Percentiles rank a stretch among this genome's conserved stretches.
Conservation (phyloP, 345 rosid species). For the Heritiera littoralis region DNA sequence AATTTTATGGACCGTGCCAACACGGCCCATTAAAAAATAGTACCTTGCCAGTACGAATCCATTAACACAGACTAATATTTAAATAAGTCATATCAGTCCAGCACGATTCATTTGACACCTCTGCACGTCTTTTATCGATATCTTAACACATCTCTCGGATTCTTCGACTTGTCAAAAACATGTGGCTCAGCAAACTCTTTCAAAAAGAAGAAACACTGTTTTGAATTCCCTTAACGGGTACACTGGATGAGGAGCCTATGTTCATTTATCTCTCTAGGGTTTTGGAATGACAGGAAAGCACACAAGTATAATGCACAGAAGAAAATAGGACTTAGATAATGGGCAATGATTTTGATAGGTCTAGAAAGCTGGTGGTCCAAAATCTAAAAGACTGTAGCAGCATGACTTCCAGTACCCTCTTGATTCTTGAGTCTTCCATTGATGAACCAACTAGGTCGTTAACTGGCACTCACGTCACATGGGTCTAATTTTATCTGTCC, state of each 20-base stretch:
- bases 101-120: no score
- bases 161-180: constrained; percentile 1
- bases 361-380: not conserved
- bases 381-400: not conserved
- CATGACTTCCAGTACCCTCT: not conserved
- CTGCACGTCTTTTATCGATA: not conserved
- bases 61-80: no score
- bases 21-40: no score
- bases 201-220: not conserved
- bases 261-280: not conserved
- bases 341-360: constrained; percentile 6
- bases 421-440: not conserved
- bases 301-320: not conserved
- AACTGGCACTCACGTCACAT: not conserved
- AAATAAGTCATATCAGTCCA: no score
- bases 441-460: not conserved
- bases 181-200: constrained; percentile 1
- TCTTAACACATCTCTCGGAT: constrained; percentile 7
- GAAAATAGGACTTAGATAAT: not conserved
- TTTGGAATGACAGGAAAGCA: not conserved
- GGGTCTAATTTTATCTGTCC: constrained; percentile 11
- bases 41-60: no score
- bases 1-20: no score
- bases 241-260: not conserved
- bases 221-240: not conserved